Base-by-base conservation (phyloP, 768 basidiomycete species). In the Rhodotorula babjevae region DNA sequence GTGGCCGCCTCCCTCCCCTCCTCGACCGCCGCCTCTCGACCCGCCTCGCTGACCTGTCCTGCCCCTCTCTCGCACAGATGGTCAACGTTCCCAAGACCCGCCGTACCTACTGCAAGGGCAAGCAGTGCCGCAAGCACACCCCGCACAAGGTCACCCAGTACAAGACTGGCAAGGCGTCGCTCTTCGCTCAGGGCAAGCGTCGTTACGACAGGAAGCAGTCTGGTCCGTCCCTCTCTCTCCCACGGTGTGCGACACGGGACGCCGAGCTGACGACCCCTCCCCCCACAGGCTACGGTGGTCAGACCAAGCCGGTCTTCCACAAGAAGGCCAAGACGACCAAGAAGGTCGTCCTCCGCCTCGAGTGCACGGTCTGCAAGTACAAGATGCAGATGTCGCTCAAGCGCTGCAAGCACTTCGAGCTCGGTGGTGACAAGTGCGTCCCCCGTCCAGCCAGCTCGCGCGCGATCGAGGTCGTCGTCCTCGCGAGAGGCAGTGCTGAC, bases 261-360 rank as follows among this genome's bases (percentile, higher is more conserved):
- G n/a, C n/a, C n/a, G n/a, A n/a, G n/a, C n/a, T n/a, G n/a, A n/a
- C n/a, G n/a, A n/a, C n/a, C n/a, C n/a, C 12, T 21, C 15, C 31
- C 69, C 79, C 79, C 69, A 74, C 77, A 76, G 83, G 95, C 84
- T 98, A 97, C 85, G 95, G 95, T 90, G 95, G 95, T 85, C 95
- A 99, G 87, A 99, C 95, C 71, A 99, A 99, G 86, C 95, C 95
- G 73, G 94, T 99, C 84, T 99, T 99, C 90, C 96, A 99, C 91
- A 99, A 99, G 87, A 77, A 73, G 73, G 92, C 93, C 71, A 95
- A 95, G 87, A 95, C 93, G 72, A 98, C 95, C 76, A 99, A 98
- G 90, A 99, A 99, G 87, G 93, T 99, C 79, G 96, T 99, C 69
- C 85, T 99, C 77, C 89, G 95, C 82, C 84, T 99, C 80, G 96